Base-by-base conservation (phyloP, 345 rosid species). In the Excoecaria cochinchinensis region DNA sequence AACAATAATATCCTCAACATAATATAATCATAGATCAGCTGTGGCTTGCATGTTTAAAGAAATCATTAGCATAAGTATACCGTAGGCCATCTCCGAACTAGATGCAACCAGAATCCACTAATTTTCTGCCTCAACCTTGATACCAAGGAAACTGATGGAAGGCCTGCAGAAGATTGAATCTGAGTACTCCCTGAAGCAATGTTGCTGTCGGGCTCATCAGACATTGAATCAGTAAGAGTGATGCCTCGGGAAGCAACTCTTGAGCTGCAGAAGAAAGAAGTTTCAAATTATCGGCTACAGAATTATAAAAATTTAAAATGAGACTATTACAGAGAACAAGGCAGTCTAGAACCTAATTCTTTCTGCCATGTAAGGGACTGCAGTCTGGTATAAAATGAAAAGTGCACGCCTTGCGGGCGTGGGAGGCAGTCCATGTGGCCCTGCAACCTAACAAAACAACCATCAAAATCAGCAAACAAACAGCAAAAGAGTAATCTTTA, bases 381-480 rank as follows among this genome's bases (percentile, higher is more conserved):
- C 89, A 3, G 94, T 88, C 72, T 91, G 96, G 62, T 89, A 95
- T 42, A 95, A 70, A 61, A 95, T 92, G 80, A 90, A 93, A 79
- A 95, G 91, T 60, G 91, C 88, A 48, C 96, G 94, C 83, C 94
- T 89, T 17, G 99, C 99, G 7, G 96, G 99, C 42, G 97, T 92
- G n/a, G 98, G 99, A 46, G 97, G 85, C 73, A 93, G 94, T 44
- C 94, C 89, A 74, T 86, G 82, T 63, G 87, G 84, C 76, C 97
- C 96, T 57, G 92, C 83, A 82, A 93, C 96, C 98, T 91, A 81
- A 63, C 39, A 65, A 74, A 60, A 83, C 40, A 64, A 60, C 55
- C 46, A 68, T 22, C 57, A 31, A 44, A 55, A 62, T 70, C 31
- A 76, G 5, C 22, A 38, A 58, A 39, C 6, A 24, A 11, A 19